Base-by-base conservation (phyloP, 2,329 filamentous ascomycete genomes). In the Tolypocladium tropicale region DNA sequence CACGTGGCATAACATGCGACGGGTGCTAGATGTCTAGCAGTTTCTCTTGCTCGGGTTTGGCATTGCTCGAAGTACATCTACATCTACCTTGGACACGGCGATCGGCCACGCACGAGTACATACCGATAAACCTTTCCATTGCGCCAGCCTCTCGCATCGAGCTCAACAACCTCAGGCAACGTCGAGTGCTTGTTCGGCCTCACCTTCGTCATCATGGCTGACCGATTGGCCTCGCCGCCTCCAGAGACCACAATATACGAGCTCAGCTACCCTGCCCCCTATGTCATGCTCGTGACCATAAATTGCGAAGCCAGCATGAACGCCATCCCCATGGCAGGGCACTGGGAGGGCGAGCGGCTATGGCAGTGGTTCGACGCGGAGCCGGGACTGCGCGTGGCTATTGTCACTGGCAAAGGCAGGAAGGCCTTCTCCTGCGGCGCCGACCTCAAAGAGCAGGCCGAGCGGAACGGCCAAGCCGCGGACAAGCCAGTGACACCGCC, bases 391-490 rank as follows among this genome's bases (percentile, higher is more conserved):
- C 72, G 72, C 4, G 76, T 78, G 16, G 76, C 74, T 37, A 70
- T 79, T 37, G 67, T 79, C 39, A 82, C 79, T 0, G 80, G 80
- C 37, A 74, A 71, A 1, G 80, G 80, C 33, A 70, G 73, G 57
- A 72, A 74, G 60, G 76, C 79, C 0, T 82, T 83, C 65, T 82
- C 76, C 54, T 78, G 77, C 0, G 79, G 80, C 0, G 78, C 79
- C 43, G 79, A 82, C 57, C 65, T 82, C 51, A 79, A 80, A 54
- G 80, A 80, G 59, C 74, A 58, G 39, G 37, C 55, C 25, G 72
- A 71, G 61, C 63, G 56, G 37, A 61, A 59, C 52, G 59, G 56
- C 52, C 59, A 64, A 60, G 55, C 60, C 54, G 52, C 37, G 59
- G 60, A 57, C 52, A 55, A 37, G 59, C 62, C 43, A 3, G 25